Percentiles rank a stretch among this genome's conserved stretches.
These are phyloP conservation scores for Ophiocordyceps australis DNA, from an alignment of 2,329 filamentous ascomycete species.

Conservation along the genomic window DNA sequence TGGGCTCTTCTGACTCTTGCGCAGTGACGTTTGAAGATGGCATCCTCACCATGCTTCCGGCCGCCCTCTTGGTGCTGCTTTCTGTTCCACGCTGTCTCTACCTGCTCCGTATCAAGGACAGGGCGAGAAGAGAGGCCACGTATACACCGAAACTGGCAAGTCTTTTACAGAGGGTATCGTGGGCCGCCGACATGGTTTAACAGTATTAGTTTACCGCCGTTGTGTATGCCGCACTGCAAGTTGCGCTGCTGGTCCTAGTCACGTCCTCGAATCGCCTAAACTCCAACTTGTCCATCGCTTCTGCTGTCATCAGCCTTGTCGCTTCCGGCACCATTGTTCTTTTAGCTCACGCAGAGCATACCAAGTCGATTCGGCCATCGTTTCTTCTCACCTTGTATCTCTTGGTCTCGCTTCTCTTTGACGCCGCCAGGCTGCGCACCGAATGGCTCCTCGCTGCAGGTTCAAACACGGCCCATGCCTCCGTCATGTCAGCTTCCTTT, in stretches of 20 bases:
- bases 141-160: constrained; percentile 10
- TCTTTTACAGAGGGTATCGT: neutral
- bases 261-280: constrained; percentile 8
- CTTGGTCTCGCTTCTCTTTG: constrained; percentile 12
- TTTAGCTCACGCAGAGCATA: constrained; percentile 11
- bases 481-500: constrained; percentile 6
- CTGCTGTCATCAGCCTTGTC: constrained; percentile 10
- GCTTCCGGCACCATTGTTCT: constrained; percentile 10
- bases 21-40: no score
- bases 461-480: constrained; percentile 7
- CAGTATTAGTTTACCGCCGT: constrained; percentile 6
- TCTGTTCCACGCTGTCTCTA: no score
- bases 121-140: no score
- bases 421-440: constrained; percentile 12
- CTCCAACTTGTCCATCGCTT: constrained; percentile 10
- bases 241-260: constrained; percentile 9
- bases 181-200: neutral
- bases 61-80: no score
- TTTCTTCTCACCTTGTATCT: constrained; percentile 12
- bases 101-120: no score
- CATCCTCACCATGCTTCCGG: no score
- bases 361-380: constrained; percentile 14
- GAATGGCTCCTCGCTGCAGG: constrained; percentile 11
- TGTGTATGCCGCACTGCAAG: constrained; percentile 7
- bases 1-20: no score